These are phyloP conservation scores for Solanum lycopersicoides DNA, from an alignment of 257 asterid genomes.

Conservation along the genomic window DNA sequence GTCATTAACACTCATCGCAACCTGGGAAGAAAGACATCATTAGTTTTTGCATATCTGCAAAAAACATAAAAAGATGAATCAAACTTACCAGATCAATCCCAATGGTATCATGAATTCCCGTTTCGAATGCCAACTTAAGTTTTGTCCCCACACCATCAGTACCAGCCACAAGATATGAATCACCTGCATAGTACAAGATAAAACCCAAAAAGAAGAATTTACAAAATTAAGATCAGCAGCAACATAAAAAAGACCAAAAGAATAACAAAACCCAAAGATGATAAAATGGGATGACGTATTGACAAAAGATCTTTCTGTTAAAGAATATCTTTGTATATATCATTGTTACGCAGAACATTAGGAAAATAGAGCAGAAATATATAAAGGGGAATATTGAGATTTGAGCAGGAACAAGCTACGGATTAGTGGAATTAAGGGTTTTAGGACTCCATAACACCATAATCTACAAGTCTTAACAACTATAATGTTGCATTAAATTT, in stretches of 20 bases:
- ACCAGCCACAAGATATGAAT: conserved; percentile 91
- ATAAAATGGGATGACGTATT: too few relatives aligned
- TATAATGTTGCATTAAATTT: neutral
- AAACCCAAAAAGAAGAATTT: neutral
- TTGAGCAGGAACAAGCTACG: neutral
- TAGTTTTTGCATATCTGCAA: neutral
- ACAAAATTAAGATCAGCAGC: neutral
- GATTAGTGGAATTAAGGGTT: neutral
- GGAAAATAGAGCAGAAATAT: neutral
- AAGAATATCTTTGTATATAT: too few relatives aligned
- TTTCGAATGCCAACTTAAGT: conserved; percentile 90
- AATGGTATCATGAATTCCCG: conserved; percentile 88
- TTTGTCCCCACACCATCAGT: conserved; percentile 98
- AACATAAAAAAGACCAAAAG: neutral
- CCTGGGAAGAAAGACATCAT: conserved; percentile 31
- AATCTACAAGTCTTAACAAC: neutral
- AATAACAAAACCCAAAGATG: neutral
- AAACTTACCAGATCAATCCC: conserved; percentile 84
- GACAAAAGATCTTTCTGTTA: too few relatives aligned
- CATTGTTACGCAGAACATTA: neutral
- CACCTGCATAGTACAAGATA: conserved; percentile 34
- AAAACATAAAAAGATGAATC: neutral
- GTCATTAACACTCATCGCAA: conserved; percentile 99
- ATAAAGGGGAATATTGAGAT: neutral
- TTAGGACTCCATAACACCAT: neutral